Evolutionary conservation across 2,329 filamentous ascomycete genomes (phyloP), one percentile per base, ranked within the genome.

Genomic region (Xylaria multiplex): DNA sequence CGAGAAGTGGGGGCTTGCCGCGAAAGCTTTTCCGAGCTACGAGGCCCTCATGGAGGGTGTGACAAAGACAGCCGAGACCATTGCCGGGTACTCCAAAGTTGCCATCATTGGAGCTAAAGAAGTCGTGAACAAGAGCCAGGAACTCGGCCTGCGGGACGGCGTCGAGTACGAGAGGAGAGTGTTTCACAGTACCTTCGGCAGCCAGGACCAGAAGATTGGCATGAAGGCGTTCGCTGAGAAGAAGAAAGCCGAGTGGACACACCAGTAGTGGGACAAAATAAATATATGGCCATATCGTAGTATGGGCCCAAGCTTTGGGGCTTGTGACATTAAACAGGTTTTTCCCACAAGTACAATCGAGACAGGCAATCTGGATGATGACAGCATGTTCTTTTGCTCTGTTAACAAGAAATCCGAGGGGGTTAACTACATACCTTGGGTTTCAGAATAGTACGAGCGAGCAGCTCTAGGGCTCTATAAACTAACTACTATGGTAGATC

Each of bases 101-200:
- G 92, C 95, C 1, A 88, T 97, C 65, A 89, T 93, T 81, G 96
- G 92, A 11, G 91, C 88, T 64, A 99, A 99, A 85, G 96, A 99
- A 84, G 95, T 96, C n/a, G 95, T 99, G 62, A 97, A 98, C 79
- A 98, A 97, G 89, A 97, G 93, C 79, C 94, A 98, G 84, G 96
- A 99, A 74, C 81, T 97, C 72, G 85, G 90, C 3, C 82, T 99
- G 66, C 84, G 91, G 72, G 96, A 98, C 76, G 96, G 96, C 14
- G 91, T 99, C 1, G 96, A 99, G 82, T 98, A 89, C 81, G 96
- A 99, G 86, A 86, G 96, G 77, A 88, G 94, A 59, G 86, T 98
- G 40, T 99, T 99, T 84, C 96, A 99, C 81, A 87, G 90, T 30
- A 77, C 97, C 75, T 99, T 99, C 82, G 96, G 95, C 24, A 97